Conservation (phyloP, 345 rosid genomes). For the Sapria himalayana region DNA sequence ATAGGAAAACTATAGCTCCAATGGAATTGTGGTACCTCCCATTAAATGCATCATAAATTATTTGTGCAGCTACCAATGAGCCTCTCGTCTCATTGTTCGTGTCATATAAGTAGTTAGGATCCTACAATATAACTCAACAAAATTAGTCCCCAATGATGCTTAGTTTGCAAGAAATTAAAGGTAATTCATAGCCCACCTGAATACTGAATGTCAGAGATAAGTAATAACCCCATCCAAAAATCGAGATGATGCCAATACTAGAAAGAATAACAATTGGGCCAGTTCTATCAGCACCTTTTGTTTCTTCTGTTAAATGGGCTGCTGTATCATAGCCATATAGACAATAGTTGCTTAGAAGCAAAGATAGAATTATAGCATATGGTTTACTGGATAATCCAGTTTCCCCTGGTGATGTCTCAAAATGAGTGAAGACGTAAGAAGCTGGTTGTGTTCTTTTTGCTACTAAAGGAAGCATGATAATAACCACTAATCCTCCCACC, state of each 20-base stretch:
- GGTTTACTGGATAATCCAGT: slow-evolving; percentile 8
- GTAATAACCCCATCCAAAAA: slow-evolving; percentile 9
- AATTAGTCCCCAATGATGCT: no score
- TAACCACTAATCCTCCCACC: slow-evolving; percentile 28
- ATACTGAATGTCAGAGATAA: slow-evolving; percentile 10
- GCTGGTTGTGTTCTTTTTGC: slow-evolving; percentile 6
- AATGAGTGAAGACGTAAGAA: slow-evolving; percentile 8
- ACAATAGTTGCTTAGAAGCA: slow-evolving; percentile 10
- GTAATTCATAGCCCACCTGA: no score
- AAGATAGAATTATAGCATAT: slow-evolving; percentile 7
- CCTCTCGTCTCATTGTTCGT: slow-evolving; percentile 12
- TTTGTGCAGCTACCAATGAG: slow-evolving; percentile 10
- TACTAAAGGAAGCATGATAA: slow-evolving; percentile 23
- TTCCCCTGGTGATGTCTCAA: slow-evolving; percentile 3
- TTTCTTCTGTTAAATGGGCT: slow-evolving; percentile 12
- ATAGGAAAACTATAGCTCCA: slow-evolving; percentile 12
- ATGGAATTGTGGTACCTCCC: slow-evolving; percentile 9
- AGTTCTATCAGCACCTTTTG: slow-evolving; percentile 7
- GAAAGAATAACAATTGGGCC: slow-evolving; percentile 6
- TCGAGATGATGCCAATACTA: slow-evolving; percentile 8
- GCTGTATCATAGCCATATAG: slow-evolving; percentile 10
- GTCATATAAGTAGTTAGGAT: slow-evolving; percentile 8
- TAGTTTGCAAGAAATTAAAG: no score
- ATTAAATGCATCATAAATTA: slow-evolving; percentile 10
- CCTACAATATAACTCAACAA: slow-evolving; percentile 1